Evolutionary conservation across 2,329 filamentous ascomycete species (phyloP).

Genomic region (Trichoderma atrobrunneum): DNA sequence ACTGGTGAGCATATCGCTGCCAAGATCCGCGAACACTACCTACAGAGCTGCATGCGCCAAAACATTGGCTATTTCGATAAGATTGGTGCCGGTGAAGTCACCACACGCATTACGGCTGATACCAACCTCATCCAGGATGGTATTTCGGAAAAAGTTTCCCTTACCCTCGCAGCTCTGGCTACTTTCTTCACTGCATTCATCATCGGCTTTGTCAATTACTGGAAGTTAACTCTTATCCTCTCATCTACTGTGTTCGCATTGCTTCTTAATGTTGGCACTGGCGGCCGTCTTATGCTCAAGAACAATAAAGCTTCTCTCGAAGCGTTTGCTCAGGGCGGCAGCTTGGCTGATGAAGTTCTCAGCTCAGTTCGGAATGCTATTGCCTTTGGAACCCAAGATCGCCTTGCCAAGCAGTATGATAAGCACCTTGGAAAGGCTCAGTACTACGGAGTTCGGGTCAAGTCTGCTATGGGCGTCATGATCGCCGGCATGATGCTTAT

Average conservation of each 20-base stretch:
- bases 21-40: conserved; percentile 79
- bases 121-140: conserved; percentile 93
- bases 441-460: conserved; percentile 71
- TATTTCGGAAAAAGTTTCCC: conserved; percentile 82
- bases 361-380: conserved; percentile 89
- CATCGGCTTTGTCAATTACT: conserved; percentile 87
- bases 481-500: conserved; percentile 79
- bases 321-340: conserved; percentile 80
- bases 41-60: conserved; percentile 79
- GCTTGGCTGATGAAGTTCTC: conserved; percentile 89
- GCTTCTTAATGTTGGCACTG: conserved; percentile 70
- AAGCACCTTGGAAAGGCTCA: conserved; percentile 70
- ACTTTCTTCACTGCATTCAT: conserved; percentile 87
- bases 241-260: conserved; percentile 79
- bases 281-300: conserved; percentile 72
- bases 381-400: conserved; percentile 90
- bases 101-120: conserved; percentile 89
- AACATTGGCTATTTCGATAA: conserved; percentile 95
- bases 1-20: conserved; percentile 75
- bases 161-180: conserved; percentile 72
- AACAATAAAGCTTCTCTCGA: conserved; percentile 76
- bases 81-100: conserved; percentile 87
- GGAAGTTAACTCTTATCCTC: conserved; percentile 89
- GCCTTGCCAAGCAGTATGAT: conserved; percentile 83
- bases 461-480: conserved; percentile 72